Evolutionary conservation across 805 yeast genomes (phyloP).

Genomic region (Cyberlindnera xishuangbannaensis): DNA sequence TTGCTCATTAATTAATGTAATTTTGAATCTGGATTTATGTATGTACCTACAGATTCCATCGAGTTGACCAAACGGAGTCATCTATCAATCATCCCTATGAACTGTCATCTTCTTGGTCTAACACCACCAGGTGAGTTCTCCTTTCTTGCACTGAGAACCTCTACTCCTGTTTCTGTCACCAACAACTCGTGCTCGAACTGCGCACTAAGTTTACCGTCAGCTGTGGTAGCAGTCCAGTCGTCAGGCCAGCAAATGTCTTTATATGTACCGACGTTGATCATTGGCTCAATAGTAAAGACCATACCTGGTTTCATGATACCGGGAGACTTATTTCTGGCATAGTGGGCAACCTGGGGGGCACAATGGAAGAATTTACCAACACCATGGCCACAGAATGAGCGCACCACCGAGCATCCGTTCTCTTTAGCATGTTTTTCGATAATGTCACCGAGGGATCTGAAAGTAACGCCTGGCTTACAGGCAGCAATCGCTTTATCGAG

Average conservation of each 20-base stretch:
- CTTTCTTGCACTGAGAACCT: conserved; percentile 78
- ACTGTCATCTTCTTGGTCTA: conserved; percentile 39
- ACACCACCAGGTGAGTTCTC: conserved; percentile 89
- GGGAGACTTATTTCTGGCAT: conserved; percentile 85
- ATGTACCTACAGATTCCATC: no score
- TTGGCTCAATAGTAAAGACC: conserved; percentile 96
- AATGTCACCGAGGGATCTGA: conserved; percentile 79
- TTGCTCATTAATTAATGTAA: no score
- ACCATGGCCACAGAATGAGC: conserved; percentile 93
- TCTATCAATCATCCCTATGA: not conserved
- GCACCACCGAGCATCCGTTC: conserved; percentile 79
- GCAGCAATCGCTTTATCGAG: conserved; percentile 74
- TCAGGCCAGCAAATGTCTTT: conserved; percentile 93
- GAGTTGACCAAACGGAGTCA: no score
- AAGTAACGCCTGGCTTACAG: conserved; percentile 88
- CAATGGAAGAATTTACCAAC: conserved; percentile 82
- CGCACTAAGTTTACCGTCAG: conserved; percentile 85
- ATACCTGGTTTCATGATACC: conserved; percentile 95
- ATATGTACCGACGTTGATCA: conserved; percentile 83
- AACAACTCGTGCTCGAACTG: conserved; percentile 93
- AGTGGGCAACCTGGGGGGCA: conserved; percentile 90
- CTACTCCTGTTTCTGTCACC: conserved; percentile 91
- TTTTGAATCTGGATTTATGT: no score
- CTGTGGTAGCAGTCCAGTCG: conserved; percentile 91
- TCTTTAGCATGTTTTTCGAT: conserved; percentile 83